Evolutionary conservation across 1,139 yeast species (phyloP).

Genomic region (Ogataea hybrid): DNA sequence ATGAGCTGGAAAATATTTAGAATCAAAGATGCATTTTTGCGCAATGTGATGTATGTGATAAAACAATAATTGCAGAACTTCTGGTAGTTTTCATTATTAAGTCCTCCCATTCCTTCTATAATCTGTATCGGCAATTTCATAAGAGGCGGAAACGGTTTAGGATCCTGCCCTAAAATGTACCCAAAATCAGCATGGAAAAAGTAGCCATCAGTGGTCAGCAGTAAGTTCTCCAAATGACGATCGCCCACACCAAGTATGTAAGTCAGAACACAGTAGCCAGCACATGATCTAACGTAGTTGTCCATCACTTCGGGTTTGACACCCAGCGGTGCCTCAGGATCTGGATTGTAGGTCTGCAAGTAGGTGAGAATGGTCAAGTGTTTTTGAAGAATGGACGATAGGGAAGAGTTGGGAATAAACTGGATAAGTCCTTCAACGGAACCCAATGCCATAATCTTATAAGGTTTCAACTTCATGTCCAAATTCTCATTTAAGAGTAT

Average conservation of each 20-base stretch:
- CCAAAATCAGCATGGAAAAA: slow-evolving; percentile 99
- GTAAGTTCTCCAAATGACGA: slow-evolving; percentile 87
- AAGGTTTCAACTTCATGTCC: slow-evolving; percentile 85
- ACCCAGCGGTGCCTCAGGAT: slow-evolving; percentile 59
- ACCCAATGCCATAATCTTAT: slow-evolving; percentile 87
- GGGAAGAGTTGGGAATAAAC: slow-evolving; percentile 86
- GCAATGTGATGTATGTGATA: slow-evolving; percentile 84
- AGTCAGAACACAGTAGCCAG: slow-evolving; percentile 97
- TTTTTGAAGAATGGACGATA: slow-evolving; percentile 77
- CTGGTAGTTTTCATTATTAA: slow-evolving; percentile 77
- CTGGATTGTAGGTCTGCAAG: slow-evolving; percentile 65
- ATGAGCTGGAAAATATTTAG: slow-evolving; percentile 88
- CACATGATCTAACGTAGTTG: slow-evolving; percentile 91
- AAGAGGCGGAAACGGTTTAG: slow-evolving; percentile 97
- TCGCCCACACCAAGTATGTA: slow-evolving; percentile 96
- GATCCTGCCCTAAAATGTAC: slow-evolving; percentile 92
- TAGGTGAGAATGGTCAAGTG: slow-evolving; percentile 74
- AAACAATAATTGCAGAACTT: slow-evolving; percentile 91
- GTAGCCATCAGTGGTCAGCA: slow-evolving; percentile 53
- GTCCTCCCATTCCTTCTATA: slow-evolving; percentile 97
- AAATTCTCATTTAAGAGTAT: slow-evolving; percentile 85
- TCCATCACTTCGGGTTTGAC: slow-evolving; percentile 83
- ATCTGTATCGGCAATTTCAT: slow-evolving; percentile 98
- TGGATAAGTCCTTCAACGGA: slow-evolving; percentile 90
- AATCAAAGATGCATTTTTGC: slow-evolving; percentile 87